Base-by-base conservation (phyloP, 2,329 filamentous ascomycete genomes). In the Penicillium concentricum region DNA sequence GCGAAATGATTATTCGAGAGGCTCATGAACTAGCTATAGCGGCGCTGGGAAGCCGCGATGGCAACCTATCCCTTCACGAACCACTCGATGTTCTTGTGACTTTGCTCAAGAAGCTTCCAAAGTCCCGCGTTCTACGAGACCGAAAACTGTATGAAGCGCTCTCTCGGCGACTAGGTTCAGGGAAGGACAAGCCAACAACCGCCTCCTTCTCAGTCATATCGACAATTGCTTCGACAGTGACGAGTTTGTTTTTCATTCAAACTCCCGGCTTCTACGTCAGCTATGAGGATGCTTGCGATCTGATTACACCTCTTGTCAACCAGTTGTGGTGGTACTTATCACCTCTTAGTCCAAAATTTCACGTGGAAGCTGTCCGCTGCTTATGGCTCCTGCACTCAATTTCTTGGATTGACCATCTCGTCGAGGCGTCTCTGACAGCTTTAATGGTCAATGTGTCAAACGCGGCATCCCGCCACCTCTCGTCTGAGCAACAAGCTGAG, bases 311-410 rank as follows among this genome's bases (percentile, higher is more conserved):
- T 28, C 77, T 97, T 22, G 86, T 94, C 16, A 79, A 80, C 2
- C 83, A 87, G 54, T 82, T 93, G 0, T 99, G 94, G 94, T 74
- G 78, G 5, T 91, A 90, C 67, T 76, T 99, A 38, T 90, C 91
- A 0, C 87, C 90, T n/a, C 82, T 87, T 13, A 87, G 88, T 60
- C 92, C 92, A 0, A 96, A 96, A 69, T 95, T 93, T 64, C 94
- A 97, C 69, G 92, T 99, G 32, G 95, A 99, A 76, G 88, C 92
- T 18, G 90, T 95, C 9, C 86, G 90, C 56, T 88, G 87, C 64
- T 78, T 99, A 38, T 96, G 94, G 90, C 86, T 91, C 62, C 78
- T 99, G 50, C 92, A 97, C 24, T 83, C 86, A 0, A 82, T 96
- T 13, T 84, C 87, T 1, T 77, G 82, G 38, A 77, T 82, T 2